phyloP scores from a whole-genome alignment of 257 asterid species.

The Leptodermis oblonga region DNA sequence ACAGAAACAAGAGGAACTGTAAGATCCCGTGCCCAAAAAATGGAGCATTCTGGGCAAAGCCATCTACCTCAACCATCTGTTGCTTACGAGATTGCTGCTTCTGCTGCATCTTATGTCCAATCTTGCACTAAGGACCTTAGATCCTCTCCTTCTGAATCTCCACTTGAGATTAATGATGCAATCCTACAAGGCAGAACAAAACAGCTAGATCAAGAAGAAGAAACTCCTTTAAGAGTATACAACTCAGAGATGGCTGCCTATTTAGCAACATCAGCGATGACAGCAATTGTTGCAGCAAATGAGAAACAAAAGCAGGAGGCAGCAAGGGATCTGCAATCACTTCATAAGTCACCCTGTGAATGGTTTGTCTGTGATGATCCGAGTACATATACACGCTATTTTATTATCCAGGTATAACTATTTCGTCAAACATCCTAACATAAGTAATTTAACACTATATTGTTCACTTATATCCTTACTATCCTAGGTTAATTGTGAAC shows the following conservation, averaged over 20 bases:
- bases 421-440: no score
- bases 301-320: slow-evolving; percentile 70
- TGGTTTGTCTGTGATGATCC: slow-evolving; percentile 88
- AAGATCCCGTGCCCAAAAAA: slow-evolving; percentile 14
- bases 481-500: no score
- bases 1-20: slow-evolving; percentile 8
- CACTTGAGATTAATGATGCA: slow-evolving; percentile 3
- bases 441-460: no score
- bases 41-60: slow-evolving; percentile 16
- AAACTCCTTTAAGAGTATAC: slow-evolving; percentile 17
- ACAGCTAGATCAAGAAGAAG: slow-evolving; percentile 20
- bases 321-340: slow-evolving; percentile 78
- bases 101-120: slow-evolving; percentile 73
- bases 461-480: no score
- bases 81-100: slow-evolving; percentile 80
- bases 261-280: slow-evolving; percentile 79
- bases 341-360: slow-evolving; percentile 78
- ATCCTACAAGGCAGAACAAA: slow-evolving; percentile 3
- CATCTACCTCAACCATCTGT: slow-evolving; percentile 30
- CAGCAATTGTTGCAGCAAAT: slow-evolving; percentile 82
- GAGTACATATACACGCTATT: slow-evolving; percentile 58
- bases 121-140: slow-evolving; percentile 40
- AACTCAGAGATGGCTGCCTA: slow-evolving; percentile 68
- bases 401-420: slow-evolving; percentile 87
- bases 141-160: slow-evolving; percentile 28